Base-by-base conservation (phyloP, 495 filamentous ascomycete genomes). In the Penicillium lagena region DNA sequence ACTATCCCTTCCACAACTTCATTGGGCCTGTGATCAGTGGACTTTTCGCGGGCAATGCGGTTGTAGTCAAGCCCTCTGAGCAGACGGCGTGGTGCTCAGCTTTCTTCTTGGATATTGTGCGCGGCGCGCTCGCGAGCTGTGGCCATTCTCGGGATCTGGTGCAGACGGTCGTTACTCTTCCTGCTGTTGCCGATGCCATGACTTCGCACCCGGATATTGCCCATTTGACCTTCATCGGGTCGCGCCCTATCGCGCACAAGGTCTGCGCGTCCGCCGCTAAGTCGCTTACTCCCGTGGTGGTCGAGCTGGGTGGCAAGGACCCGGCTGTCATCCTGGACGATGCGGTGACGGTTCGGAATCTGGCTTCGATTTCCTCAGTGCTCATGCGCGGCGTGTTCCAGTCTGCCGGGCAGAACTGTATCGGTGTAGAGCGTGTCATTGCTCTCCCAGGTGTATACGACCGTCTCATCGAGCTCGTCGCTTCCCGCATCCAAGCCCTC, bases 221-320 rank as follows among this genome's bases (percentile, higher is more conserved):
- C 29, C 94, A 99, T 58, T 70, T 99, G 43, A 97, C 93, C n/a
- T 99, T 99, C 71, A 99, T 99, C 63, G 93, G 93, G 43, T 93
- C 87, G 13, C 78, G 83, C 6, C 82, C 85, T 4, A 83, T 96
- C 28, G 93, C 90, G 32, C 87, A 94, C 65, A 77, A 87, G 47
- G 91, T 99, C 44, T 89, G 87, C 53, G 79, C 79, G 42, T 87
- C 85, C 1, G 89, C 93, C 15, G 86, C 94, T 28, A 89, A 87
- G 59, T 69, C 77, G 13, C 77, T 99, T 2, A 95, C 76, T 3
- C 91, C 94, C 1, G 76, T 95, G 2, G 81, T 83, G 40, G 81
- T 95, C 27, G 93, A 99, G 62, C 78, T 97, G 3, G 93, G 93
- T 44, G 93, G 93, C 38, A 99, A 99, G 64, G 93, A 99, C 63